Evolutionary conservation across 2,329 filamentous ascomycete species (phyloP).

Genomic region (Neoascochyta sp.): DNA sequence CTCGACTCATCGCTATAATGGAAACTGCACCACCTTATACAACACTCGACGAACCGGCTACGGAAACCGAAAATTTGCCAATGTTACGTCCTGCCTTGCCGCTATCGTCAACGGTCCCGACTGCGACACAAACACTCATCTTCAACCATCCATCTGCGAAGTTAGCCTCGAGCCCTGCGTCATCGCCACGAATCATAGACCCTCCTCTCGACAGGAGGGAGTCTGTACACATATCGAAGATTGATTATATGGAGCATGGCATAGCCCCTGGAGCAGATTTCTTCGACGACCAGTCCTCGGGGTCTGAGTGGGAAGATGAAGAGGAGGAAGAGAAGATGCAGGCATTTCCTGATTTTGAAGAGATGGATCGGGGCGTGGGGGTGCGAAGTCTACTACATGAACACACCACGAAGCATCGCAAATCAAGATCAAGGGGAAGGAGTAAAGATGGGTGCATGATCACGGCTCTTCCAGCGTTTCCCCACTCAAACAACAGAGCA

Average conservation of each 20-base stretch:
- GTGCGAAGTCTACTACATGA: slow-evolving; percentile 7
- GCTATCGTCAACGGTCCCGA: slow-evolving; percentile 10
- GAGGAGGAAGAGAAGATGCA: slow-evolving; percentile 14
- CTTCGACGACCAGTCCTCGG: slow-evolving; percentile 26
- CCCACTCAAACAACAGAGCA: slow-evolving; percentile 2
- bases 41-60: no score
- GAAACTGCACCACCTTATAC: no score
- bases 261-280: slow-evolving; percentile 22
- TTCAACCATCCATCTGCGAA: slow-evolving; percentile 23
- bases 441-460: slow-evolving; percentile 12
- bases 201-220: slow-evolving; percentile 15
- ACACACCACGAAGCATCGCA: background rate
- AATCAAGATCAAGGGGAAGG: slow-evolving; percentile 8
- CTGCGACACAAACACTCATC: slow-evolving; percentile 19
- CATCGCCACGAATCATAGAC: slow-evolving; percentile 26
- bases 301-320: slow-evolving; percentile 24
- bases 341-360: slow-evolving; percentile 8
- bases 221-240: slow-evolving; percentile 22
- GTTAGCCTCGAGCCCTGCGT: slow-evolving; percentile 28
- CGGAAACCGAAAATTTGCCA: no score
- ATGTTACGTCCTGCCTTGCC: no score
- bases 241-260: slow-evolving; percentile 20
- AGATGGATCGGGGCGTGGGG: slow-evolving; percentile 2
- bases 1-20: no score
- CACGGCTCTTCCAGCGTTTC: slow-evolving; percentile 14